Evolutionary conservation across 495 filamentous ascomycete species (phyloP), one percentile per base, ranked within the genome.

Genomic region (Astrothelium macrocarpum): DNA sequence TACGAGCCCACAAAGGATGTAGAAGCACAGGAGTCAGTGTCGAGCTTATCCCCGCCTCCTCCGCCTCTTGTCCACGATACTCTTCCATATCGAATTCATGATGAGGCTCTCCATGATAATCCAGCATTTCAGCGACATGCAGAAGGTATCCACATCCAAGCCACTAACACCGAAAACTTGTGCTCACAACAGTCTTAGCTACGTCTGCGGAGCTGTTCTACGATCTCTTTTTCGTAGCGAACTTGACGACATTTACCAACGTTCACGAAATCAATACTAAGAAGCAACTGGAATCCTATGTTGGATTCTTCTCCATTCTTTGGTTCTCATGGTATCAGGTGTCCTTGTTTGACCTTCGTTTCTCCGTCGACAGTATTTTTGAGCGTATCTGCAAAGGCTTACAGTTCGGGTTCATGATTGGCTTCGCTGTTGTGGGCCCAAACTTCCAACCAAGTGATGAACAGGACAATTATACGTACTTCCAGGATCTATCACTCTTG

Each of bases 301-400:
- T 86, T 58, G 84, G 83, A 45, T 87, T 88, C 68, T 84, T 88
- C 61, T 78, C 78, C 39, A 77, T 89, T 53, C 78, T 90, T 14
- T 90, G 87, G 87, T 84, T 85, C 61, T 87, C 85, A 39, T 90
- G 87, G 87, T 76, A 86, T 32, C 84, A 87, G 72, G 82, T 85
- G 31, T 82, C 81, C 14, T 77, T 89, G 25, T 84, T 83, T 71
- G 87, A 90, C 68, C 80, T 89, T 34, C 84, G 87, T 0, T 89
- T 89, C 73, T 81, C 80, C 14, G 73, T 79, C 61, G 87, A 90
- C 70, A 84, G 79, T n/a, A 75, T 88, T 63, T 86, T 85, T 69
- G 84, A 87, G 63, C 78, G 87, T 32, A 67, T 78, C 25, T 85
- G 82, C 72, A 88, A 89, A 70, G 79, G 79, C 9, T 62, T 84